Conservation (phyloP, 176 grass and related monocot species). For the Zoysia pacifica region DNA sequence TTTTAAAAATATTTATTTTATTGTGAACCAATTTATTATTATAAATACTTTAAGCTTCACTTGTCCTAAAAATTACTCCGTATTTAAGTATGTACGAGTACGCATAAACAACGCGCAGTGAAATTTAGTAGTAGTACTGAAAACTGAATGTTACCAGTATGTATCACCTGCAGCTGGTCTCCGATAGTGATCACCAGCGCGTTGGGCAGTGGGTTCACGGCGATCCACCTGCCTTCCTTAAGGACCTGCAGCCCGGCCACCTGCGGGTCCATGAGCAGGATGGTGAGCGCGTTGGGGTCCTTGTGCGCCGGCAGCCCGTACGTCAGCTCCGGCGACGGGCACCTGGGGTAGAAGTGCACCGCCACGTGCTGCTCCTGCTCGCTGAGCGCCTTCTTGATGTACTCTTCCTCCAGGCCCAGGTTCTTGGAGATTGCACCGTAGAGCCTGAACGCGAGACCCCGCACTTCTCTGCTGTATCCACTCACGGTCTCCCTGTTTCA, state of each 20-base stretch:
- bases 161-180: constrained; percentile 74
- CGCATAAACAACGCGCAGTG: no score
- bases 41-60: no score
- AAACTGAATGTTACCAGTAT: not conserved
- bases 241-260: constrained; percentile 71
- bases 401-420: constrained; percentile 55
- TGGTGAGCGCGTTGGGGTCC: constrained; percentile 84
- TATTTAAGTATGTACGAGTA: no score
- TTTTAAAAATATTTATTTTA: no score
- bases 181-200: constrained; percentile 81
- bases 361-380: constrained; percentile 92
- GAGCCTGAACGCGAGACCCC: constrained; percentile 56
- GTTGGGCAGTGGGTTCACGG: constrained; percentile 60
- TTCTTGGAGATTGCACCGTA: constrained; percentile 61
- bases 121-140: no score
- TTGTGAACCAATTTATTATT: no score
- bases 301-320: constrained; percentile 80
- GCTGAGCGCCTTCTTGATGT: constrained; percentile 52
- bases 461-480: constrained; percentile 56
- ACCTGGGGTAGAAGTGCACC: constrained; percentile 85
- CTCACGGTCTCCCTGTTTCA: constrained; percentile 59
- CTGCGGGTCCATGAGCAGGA: constrained; percentile 76
- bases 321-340: constrained; percentile 81
- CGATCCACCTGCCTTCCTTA: constrained; percentile 69
- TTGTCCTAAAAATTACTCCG: no score